phyloP scores from a whole-genome alignment of 116 monocot genomes.

The Zostera marina region DNA sequence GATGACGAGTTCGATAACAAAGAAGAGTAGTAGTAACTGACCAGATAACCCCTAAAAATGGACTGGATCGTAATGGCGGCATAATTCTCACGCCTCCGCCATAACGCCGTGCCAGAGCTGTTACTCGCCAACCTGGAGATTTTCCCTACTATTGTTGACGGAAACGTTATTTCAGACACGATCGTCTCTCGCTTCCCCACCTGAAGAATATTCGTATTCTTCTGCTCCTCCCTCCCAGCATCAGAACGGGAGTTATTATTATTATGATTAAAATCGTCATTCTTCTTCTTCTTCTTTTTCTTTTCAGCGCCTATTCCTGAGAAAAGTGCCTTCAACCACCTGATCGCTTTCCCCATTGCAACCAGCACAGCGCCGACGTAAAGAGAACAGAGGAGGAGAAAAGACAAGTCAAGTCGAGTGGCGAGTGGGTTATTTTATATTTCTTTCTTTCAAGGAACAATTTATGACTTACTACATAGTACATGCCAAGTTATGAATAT shows the following conservation, averaged over 20 bases:
- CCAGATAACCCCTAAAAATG: conserved; percentile 71
- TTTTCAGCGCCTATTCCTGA: conserved; percentile 16
- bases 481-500: too few species aligned
- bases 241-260: conserved; percentile 11
- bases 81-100: conserved; percentile 22
- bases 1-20: background rate
- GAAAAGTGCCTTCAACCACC: conserved; percentile 57
- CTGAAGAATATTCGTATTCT: too few species aligned
- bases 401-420: too few species aligned
- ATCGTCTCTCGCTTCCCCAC: too few species aligned
- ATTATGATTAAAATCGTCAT: background rate
- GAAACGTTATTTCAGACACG: conserved; percentile 28
- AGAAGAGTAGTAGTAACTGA: conserved; percentile 11
- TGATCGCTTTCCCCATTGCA: conserved; percentile 25
- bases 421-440: too few species aligned
- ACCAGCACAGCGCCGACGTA: background rate
- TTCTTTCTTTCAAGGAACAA: too few species aligned
- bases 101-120: conserved; percentile 21
- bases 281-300: background rate
- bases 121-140: too few species aligned
- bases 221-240: conserved; percentile 38
- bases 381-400: background rate
- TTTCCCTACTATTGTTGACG: too few species aligned
- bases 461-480: too few species aligned
- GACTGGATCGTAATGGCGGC: conserved; percentile 74